Base-by-base conservation (phyloP, 2,329 filamentous ascomycete genomes). In the Nothophoma quercina region DNA sequence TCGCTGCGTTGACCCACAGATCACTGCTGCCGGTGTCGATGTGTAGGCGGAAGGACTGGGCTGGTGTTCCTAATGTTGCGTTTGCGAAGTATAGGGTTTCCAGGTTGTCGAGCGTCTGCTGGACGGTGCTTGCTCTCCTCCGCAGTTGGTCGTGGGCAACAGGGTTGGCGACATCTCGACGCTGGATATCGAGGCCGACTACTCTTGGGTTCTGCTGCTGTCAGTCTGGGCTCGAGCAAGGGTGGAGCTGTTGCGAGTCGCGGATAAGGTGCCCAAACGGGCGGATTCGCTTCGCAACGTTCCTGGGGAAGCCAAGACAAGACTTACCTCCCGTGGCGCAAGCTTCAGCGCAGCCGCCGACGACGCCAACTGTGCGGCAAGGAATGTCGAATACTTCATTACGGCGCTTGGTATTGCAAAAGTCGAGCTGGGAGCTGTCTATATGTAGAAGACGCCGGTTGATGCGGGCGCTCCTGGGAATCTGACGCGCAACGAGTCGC, bases 1-100 rank as follows among this genome's bases (percentile, higher is more conserved):
- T 73, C 3, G 80, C 76, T 2, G 85, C 83, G 67, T 96, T 95
- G 29, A 83, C 78, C 85, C 84, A 87, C 8, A 87, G 72, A 73
- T 87, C 85, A 60, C 83, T 85, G 62, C 82, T 85, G 25, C 85
- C 85, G 7, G 85, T 87, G 58, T 88, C 85, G 59, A 88, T 77
- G 60, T 86, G 81, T 47, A 87, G 65, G 32, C 80, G 79, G 42
- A 87, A 67, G 12, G 60, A 68, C 60, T 88, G 85, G 30, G 68
- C 66, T 0, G 85, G 85, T 0, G 84, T 86, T 19, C 85, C 85
- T 9, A 88, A 59, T 7, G 76, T 80, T 35, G 82, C 74, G 55
- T 85, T 85, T 55, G 81, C 81, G 60, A 81, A 84, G 64, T 87
- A 87, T 4, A 86, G 75, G 0, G 81, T 83, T 71, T 83, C 80